Conservation (phyloP, 768 basidiomycete genomes). For the Ramaria sp. region DNA sequence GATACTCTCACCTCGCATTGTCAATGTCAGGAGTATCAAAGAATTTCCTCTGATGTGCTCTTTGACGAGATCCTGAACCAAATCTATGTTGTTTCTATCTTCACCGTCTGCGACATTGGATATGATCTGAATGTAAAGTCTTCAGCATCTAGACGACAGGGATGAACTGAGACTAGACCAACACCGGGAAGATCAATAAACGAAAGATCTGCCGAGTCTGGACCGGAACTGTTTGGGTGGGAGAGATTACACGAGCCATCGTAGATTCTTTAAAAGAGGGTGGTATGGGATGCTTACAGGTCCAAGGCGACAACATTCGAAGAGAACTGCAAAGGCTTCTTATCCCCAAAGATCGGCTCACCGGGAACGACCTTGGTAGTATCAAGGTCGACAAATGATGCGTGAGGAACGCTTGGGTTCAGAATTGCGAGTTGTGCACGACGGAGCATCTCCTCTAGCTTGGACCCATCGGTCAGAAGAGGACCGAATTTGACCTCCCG, state of each 20-base stretch:
- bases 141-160: too few species aligned
- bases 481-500: constrained; percentile 13
- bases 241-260: not conserved
- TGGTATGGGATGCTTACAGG: not conserved
- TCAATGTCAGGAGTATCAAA: constrained; percentile 7
- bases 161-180: not conserved
- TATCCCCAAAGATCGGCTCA: not conserved
- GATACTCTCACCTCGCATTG: constrained; percentile 8
- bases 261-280: too few species aligned
- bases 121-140: not conserved
- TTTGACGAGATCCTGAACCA: constrained; percentile 4
- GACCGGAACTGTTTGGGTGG: not conserved
- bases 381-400: constrained; percentile 8
- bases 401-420: constrained; percentile 11
- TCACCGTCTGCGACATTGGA: not conserved
- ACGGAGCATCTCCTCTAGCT: constrained; percentile 12
- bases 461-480: constrained; percentile 6
- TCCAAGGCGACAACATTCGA: constrained; percentile 12
- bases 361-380: not conserved
- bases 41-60: constrained; percentile 3
- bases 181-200: constrained; percentile 16
- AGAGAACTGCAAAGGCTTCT: constrained; percentile 13
- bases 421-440: constrained; percentile 19
- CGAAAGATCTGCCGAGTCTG: constrained; percentile 14
- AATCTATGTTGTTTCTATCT: constrained; percentile 1